phyloP scores from a whole-genome alignment of 345 rosid species.

The Hibiscus tridactylites region DNA sequence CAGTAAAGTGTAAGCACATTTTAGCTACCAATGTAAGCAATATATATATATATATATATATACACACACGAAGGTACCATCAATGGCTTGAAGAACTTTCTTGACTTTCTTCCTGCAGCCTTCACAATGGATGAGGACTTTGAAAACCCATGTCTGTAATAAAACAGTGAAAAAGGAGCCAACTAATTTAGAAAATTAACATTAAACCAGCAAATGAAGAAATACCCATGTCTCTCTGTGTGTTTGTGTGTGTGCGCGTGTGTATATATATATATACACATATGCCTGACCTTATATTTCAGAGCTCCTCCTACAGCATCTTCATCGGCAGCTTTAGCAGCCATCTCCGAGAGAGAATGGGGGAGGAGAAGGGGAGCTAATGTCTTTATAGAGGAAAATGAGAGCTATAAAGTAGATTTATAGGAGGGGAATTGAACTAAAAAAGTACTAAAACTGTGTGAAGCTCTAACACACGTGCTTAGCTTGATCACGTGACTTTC shows the following conservation, averaged over 20 bases:
- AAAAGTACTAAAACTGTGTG: slow-evolving; percentile 3
- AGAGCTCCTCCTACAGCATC: slow-evolving; percentile 18
- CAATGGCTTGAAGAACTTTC: slow-evolving; percentile 52
- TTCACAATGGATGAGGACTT: slow-evolving; percentile 59
- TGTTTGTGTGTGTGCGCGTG: too few species aligned
- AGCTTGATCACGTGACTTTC: too few species aligned
- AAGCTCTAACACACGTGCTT: slow-evolving; percentile 11
- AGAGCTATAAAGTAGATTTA: not conserved
- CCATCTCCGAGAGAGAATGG: slow-evolving; percentile 25
- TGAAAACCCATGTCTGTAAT: slow-evolving; percentile 54
- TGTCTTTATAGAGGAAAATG: slow-evolving; percentile 2
- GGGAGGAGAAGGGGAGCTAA: not conserved
- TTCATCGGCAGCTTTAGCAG: slow-evolving; percentile 26
- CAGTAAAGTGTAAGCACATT: not conserved
- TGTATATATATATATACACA: not conserved
- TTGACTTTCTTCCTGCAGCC: slow-evolving; percentile 72
- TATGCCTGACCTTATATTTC: slow-evolving; percentile 34
- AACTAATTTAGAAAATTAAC: not conserved
- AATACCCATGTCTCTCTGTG: not conserved
- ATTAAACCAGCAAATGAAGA: not conserved
- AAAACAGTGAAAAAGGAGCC: not conserved
- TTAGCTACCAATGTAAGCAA: not conserved
- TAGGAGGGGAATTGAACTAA: not conserved
- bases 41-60: not conserved
- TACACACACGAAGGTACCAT: slow-evolving; percentile 31